Conservation (phyloP, 176 grass and related monocot species). For the Elymus sibiricus region DNA sequence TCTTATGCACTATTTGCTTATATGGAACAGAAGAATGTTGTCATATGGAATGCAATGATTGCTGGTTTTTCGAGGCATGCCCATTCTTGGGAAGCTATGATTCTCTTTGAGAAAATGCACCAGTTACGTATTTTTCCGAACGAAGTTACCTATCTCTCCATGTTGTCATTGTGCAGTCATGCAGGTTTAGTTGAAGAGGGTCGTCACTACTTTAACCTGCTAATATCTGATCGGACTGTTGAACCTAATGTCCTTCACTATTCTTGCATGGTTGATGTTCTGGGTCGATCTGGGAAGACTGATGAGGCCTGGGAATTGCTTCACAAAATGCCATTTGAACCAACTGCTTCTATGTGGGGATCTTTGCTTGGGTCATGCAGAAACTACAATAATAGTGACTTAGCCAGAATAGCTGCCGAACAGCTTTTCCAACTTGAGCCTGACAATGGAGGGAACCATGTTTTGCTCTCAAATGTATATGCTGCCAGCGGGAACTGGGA, state of each 20-base stretch:
- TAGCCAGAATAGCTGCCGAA: conserved; percentile 53
- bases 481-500: conserved; percentile 54
- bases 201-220: conserved; percentile 39
- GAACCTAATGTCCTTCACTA: conserved; percentile 68
- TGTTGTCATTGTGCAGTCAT: conserved; percentile 53
- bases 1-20: conserved; percentile 51
- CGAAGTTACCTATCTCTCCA: conserved; percentile 55
- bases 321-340: conserved; percentile 43
- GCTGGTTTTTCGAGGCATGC: conserved; percentile 61
- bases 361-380: conserved; percentile 68
- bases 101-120: conserved; percentile 82
- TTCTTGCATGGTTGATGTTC: conserved; percentile 74
- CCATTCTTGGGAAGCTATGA: conserved; percentile 53
- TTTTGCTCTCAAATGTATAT: conserved; percentile 72
- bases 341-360: conserved; percentile 48
- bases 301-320: conserved; percentile 60
- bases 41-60: conserved; percentile 70
- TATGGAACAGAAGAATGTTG: conserved; percentile 45
- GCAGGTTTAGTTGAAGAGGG: conserved; percentile 59
- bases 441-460: conserved; percentile 58
- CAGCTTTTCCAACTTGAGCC: conserved; percentile 73
- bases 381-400: conserved; percentile 33
- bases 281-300: conserved; percentile 48
- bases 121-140: conserved; percentile 41
- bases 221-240: conserved; percentile 41